phyloP scores from a whole-genome alignment of 192 early-diverging fungal species.

The Chytriomyces confervae region DNA sequence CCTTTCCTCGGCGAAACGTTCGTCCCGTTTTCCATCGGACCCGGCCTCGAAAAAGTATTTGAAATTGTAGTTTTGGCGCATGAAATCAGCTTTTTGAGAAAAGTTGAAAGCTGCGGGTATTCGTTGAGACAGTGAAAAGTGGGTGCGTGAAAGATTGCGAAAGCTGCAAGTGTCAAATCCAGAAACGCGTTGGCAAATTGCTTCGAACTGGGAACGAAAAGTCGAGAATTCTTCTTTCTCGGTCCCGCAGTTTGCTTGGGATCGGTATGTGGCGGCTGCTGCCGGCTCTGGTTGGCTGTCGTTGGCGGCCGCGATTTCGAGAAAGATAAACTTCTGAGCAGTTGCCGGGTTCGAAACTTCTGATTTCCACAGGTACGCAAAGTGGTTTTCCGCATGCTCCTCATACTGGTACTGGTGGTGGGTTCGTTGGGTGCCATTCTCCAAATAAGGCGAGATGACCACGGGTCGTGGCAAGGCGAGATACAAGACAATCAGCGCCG shows the following conservation, averaged over 20 bases:
- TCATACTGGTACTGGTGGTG: neutral
- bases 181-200: neutral
- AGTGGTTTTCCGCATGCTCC: neutral
- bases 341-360: neutral
- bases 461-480: neutral
- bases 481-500: no score
- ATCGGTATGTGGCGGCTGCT: neutral
- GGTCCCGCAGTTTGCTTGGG: neutral
- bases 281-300: neutral
- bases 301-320: neutral
- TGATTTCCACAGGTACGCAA: neutral
- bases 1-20: neutral
- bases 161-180: neutral
- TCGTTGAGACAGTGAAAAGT: slow-evolving; percentile 12
- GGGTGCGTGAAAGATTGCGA: neutral
- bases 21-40: slow-evolving; percentile 13
- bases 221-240: neutral
- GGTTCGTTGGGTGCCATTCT: neutral
- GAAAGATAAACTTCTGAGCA: neutral
- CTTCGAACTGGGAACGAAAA: neutral
- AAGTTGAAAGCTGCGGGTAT: slow-evolving; percentile 10
- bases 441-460: neutral
- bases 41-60: slow-evolving; percentile 32
- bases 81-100: neutral
- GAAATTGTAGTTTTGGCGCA: neutral